These are phyloP conservation scores for Tuber aestivum DNA, from an alignment of 495 filamentous ascomycete species.

Conservation along the genomic window DNA sequence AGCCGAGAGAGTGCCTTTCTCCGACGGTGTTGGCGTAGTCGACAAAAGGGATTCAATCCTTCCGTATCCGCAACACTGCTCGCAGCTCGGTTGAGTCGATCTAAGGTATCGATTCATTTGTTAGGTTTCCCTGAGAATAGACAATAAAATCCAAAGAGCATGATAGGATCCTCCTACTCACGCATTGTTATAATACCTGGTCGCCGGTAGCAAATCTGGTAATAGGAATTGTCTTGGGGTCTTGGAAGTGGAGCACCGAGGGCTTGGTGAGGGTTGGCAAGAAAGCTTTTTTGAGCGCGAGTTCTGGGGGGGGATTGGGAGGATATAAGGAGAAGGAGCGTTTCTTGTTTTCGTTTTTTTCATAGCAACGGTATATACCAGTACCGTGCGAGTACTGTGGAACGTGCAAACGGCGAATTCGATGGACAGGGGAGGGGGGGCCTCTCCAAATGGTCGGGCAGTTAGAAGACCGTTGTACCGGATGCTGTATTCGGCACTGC, in stretches of 20 bases:
- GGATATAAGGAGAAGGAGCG: neutral
- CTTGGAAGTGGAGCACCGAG: neutral
- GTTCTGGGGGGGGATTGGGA: neutral
- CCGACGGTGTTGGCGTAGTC: constrained; percentile 20
- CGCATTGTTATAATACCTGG: neutral
- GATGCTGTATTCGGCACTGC: no score
- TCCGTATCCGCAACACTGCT: constrained; percentile 11
- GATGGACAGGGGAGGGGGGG: neutral
- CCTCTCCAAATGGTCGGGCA: neutral
- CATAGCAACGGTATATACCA: no score
- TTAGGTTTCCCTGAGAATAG: neutral
- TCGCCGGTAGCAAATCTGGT: neutral
- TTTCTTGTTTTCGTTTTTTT: neutral
- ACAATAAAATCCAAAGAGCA: neutral
- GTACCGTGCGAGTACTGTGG: no score
- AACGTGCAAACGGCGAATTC: neutral
- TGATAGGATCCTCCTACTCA: neutral
- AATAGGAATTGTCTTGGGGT: neutral
- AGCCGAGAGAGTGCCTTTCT: constrained; percentile 3
- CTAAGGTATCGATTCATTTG: neutral
- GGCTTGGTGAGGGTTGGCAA: neutral
- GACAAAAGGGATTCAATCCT: constrained; percentile 25
- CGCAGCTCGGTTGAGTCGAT: constrained; percentile 23
- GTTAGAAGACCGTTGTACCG: neutral
- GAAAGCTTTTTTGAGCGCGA: neutral